Evolutionary conservation across 176 grass and related monocot genomes (phyloP).

Genomic region (Aegilops bicornis): DNA sequence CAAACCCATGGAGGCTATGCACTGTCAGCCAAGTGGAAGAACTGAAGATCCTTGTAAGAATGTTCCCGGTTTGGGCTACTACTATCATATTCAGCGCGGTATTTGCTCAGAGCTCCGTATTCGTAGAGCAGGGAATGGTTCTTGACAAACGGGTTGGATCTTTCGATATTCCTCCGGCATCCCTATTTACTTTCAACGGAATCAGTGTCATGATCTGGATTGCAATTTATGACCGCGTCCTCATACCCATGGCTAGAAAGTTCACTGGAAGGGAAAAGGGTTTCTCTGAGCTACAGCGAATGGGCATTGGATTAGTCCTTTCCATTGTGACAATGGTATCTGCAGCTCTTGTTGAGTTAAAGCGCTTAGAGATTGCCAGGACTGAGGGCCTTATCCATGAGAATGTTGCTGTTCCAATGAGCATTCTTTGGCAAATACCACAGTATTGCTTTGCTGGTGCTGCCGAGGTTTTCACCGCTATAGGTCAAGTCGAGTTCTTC

Average conservation of each 20-base stretch:
- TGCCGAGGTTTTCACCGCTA: conserved; percentile 71
- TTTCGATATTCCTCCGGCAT: conserved; percentile 71
- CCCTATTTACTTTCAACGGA: conserved; percentile 73
- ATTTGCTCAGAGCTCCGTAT: conserved; percentile 76
- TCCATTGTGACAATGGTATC: conserved; percentile 73
- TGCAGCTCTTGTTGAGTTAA: conserved; percentile 68
- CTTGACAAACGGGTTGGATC: conserved; percentile 69
- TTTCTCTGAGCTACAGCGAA: conserved; percentile 73
- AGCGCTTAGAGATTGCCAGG: conserved; percentile 62
- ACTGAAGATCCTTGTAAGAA: conserved; percentile 73
- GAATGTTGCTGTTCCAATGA: conserved; percentile 62
- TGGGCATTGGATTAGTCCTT: conserved; percentile 72
- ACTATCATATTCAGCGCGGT: conserved; percentile 76
- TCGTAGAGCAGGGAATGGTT: conserved; percentile 91
- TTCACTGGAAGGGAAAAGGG: conserved; percentile 75
- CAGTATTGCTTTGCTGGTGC: conserved; percentile 79
- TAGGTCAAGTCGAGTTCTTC: conserved; percentile 83
- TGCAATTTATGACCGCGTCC: conserved; percentile 65
- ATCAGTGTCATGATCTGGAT: conserved; percentile 70
- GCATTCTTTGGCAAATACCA: conserved; percentile 87
- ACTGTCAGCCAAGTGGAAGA: conserved; percentile 95
- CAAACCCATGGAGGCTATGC: conserved; percentile 76
- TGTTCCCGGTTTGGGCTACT: conserved; percentile 86
- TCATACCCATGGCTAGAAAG: conserved; percentile 62
- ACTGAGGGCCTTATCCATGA: conserved; percentile 49